Evolutionary conservation across 140 eudicot species (phyloP).

Genomic region (Anethum foeniculum): DNA sequence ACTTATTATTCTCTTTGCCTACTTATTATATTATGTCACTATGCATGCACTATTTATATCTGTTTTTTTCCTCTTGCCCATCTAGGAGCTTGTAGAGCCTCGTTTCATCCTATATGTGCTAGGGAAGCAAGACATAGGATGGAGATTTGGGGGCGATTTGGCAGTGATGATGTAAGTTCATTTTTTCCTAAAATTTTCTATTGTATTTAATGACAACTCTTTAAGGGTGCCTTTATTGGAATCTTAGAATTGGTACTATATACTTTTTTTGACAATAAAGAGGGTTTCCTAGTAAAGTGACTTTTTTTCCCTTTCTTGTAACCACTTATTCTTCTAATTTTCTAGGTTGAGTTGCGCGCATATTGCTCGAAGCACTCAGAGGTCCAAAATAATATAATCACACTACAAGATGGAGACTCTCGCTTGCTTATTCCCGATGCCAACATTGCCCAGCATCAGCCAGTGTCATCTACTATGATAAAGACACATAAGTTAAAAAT

Average conservation of each 20-base stretch:
- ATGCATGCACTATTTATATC: conserved; percentile 9
- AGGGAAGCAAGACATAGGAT: conserved; percentile 87
- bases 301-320: background rate
- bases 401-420: conserved; percentile 26
- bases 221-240: background rate
- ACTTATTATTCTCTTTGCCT: background rate
- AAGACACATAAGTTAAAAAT: conserved; percentile 30
- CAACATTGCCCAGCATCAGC: conserved; percentile 8
- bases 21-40: background rate
- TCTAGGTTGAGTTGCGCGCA: conserved; percentile 90
- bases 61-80: conserved; percentile 18
- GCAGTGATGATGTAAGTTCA: conserved; percentile 86
- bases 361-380: conserved; percentile 85
- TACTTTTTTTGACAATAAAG: background rate
- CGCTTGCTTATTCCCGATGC: conserved; percentile 23
- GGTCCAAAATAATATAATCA: conserved; percentile 22
- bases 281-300: background rate
- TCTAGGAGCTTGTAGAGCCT: conserved; percentile 85
- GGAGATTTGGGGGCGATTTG: conserved; percentile 98
- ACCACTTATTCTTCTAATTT: background rate
- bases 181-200: background rate
- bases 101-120: conserved; percentile 96
- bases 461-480: conserved; percentile 6
- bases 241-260: background rate
- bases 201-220: background rate